A percentile compares a stretch with the other conserved stretches of the same genome.
phyloP scores from a whole-genome alignment of 495 filamentous ascomycete species.

The Neurospora sp. region DNA sequence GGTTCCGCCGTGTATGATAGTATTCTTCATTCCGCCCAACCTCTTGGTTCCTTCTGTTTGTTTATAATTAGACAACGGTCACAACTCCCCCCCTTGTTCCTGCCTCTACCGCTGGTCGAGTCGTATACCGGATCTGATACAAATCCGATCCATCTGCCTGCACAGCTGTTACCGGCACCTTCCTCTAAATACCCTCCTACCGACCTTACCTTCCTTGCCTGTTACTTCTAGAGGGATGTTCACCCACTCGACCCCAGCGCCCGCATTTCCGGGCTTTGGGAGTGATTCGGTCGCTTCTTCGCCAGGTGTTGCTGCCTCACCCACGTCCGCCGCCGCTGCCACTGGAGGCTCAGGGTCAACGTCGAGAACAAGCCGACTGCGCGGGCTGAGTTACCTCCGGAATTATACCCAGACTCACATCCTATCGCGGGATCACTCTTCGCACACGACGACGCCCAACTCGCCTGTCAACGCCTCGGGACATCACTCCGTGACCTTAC shows the following conservation, averaged over 20 bases:
- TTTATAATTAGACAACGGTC: neutral
- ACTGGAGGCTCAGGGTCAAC: constrained; percentile 17
- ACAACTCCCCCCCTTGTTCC: neutral
- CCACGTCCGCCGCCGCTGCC: constrained; percentile 20
- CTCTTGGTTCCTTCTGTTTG: neutral
- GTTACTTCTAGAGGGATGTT: constrained; percentile 36
- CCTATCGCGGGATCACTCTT: constrained; percentile 39
- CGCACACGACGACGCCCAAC: constrained; percentile 19
- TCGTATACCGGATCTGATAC: neutral
- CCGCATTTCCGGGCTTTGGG: constrained; percentile 33
- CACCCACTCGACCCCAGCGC: constrained; percentile 37
- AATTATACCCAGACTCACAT: constrained; percentile 61
- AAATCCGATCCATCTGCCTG: neutral
- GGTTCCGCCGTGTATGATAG: neutral
- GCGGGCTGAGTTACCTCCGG: constrained; percentile 65
- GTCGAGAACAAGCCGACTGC: constrained; percentile 50
- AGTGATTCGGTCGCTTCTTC: constrained; percentile 29
- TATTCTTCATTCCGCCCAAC: neutral
- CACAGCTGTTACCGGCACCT: neutral
- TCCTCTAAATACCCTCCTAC: neutral
- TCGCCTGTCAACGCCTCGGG: constrained; percentile 6
- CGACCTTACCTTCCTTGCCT: neutral
- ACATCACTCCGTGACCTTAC: constrained; percentile 16
- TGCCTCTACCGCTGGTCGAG: neutral
- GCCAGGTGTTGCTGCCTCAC: constrained; percentile 27